phyloP scores from a whole-genome alignment of 768 basidiomycete species.

The Leccinum ochraceum region DNA sequence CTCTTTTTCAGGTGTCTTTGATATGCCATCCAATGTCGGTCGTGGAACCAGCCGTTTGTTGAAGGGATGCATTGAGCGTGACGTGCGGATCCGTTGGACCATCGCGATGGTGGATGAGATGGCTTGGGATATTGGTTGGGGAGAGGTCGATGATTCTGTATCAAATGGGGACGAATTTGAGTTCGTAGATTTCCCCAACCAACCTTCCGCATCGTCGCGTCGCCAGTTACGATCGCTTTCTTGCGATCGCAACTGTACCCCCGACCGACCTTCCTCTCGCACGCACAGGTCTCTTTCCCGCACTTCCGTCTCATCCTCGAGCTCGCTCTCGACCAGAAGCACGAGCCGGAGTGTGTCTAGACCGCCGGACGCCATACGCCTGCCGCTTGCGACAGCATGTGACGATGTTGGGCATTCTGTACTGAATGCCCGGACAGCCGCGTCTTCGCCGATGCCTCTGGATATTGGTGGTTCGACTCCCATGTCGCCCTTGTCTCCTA shows the following conservation, averaged over 20 bases:
- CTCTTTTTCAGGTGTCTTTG: conserved; percentile 54
- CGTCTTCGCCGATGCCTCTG: conserved; percentile 24
- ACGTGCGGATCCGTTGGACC: conserved; percentile 69
- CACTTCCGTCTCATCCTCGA: conserved; percentile 43
- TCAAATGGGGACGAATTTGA: conserved; percentile 32
- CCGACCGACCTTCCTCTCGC: conserved; percentile 27
- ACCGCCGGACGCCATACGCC: conserved; percentile 29
- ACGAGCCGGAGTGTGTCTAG: conserved; percentile 44
- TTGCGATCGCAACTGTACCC: conserved; percentile 14
- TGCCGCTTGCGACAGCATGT: conserved; percentile 29
- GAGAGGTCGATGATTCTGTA: conserved; percentile 42
- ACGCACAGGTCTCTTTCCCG: conserved; percentile 51
- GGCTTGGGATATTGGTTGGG: conserved; percentile 81
- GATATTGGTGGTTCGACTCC: conserved; percentile 30
- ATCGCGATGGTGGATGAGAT: conserved; percentile 77
- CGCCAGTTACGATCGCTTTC: conserved; percentile 34
- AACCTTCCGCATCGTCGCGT: conserved; percentile 16
- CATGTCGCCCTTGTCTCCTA: conserved; percentile 21
- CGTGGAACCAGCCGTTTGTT: conserved; percentile 69
- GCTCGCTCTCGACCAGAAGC: conserved; percentile 40
- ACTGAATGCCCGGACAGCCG: conserved; percentile 16
- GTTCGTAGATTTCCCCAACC: conserved; percentile 22
- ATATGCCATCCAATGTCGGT: conserved; percentile 55
- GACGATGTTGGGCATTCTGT: conserved; percentile 25
- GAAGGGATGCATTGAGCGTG: conserved; percentile 74